Evolutionary conservation across 495 filamentous ascomycete genomes (phyloP).

Genomic region (Hypoxylon trugodes): DNA sequence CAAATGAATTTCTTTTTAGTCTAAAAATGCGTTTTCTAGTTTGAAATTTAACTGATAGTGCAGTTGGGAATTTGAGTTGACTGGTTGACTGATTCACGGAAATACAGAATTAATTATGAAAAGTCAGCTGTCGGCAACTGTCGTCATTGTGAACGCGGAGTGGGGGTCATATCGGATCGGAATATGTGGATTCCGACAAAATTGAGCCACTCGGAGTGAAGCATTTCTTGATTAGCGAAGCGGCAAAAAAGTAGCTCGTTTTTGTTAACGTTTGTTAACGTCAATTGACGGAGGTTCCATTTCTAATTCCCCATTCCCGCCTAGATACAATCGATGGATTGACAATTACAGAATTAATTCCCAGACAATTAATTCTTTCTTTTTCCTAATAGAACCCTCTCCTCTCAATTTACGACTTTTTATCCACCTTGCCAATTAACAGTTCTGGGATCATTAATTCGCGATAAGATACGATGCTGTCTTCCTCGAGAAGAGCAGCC

Average conservation of each 20-base stretch:
- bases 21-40: too few species aligned
- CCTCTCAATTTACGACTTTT: constrained; percentile 33
- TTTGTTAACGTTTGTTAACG: too few species aligned
- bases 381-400: constrained; percentile 30
- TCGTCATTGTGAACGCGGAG: not conserved
- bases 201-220: constrained; percentile 33
- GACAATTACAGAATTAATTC: constrained; percentile 16
- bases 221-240: constrained; percentile 46
- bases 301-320: constrained; percentile 7
- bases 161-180: constrained; percentile 11
- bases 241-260: constrained; percentile 41
- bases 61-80: too few species aligned
- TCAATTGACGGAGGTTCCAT: constrained; percentile 30
- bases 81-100: too few species aligned
- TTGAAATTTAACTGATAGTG: too few species aligned
- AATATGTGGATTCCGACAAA: not conserved
- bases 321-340: constrained; percentile 34
- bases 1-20: too few species aligned
- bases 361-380: constrained; percentile 5
- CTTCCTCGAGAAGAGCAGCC: constrained; percentile 69
- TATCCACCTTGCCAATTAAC: constrained; percentile 2
- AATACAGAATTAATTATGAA: not conserved
- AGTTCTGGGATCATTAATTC: constrained; percentile 12
- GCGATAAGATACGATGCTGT: constrained; percentile 62
- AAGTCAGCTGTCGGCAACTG: constrained; percentile 19